Evolutionary conservation across 768 basidiomycete genomes (phyloP).

Genomic region (Fomitopsis serialis): DNA sequence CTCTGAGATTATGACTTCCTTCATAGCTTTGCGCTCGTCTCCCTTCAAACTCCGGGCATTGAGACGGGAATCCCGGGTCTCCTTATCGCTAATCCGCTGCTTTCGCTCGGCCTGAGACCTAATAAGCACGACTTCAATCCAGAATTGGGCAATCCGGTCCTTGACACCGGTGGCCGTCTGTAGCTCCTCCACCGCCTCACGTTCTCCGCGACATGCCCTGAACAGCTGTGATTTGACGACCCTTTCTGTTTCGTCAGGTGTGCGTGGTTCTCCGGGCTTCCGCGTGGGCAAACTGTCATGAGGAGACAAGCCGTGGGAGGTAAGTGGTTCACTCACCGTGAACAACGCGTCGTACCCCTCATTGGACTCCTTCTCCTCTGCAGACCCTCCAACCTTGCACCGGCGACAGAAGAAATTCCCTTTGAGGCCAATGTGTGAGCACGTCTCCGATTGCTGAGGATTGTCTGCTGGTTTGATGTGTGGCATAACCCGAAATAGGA

Average conservation of each 20-base stretch:
- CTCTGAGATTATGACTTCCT: slow-evolving; percentile 16
- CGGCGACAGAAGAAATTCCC: slow-evolving; percentile 35
- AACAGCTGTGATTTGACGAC: slow-evolving; percentile 27
- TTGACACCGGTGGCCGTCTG: slow-evolving; percentile 34
- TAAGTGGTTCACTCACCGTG: background rate
- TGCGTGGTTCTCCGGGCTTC: slow-evolving; percentile 1
- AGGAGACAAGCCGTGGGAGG: background rate
- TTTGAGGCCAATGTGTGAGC: slow-evolving; percentile 31
- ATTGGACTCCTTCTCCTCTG: background rate
- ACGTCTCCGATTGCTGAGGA: slow-evolving; percentile 16
- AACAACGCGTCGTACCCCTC: slow-evolving; percentile 3
- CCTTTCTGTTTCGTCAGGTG: slow-evolving; percentile 12
- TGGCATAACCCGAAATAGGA: slow-evolving; percentile 6
- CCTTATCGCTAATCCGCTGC: background rate
- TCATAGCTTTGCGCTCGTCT: background rate
- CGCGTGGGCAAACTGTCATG: background rate
- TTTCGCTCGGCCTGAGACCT: background rate
- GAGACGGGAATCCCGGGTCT: background rate
- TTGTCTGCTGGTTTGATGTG: slow-evolving; percentile 16
- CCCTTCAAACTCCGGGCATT: background rate
- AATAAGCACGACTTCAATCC: slow-evolving; percentile 29
- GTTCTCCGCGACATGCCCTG: slow-evolving; percentile 28
- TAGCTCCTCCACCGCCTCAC: slow-evolving; percentile 17
- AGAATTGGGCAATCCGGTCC: slow-evolving; percentile 32
- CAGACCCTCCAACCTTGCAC: slow-evolving; percentile 10